A percentile compares a stretch with the other conserved stretches of the same genome.
phyloP scores from a whole-genome alignment of 805 yeast genomes.

The Hanseniaspora occidentalis region DNA sequence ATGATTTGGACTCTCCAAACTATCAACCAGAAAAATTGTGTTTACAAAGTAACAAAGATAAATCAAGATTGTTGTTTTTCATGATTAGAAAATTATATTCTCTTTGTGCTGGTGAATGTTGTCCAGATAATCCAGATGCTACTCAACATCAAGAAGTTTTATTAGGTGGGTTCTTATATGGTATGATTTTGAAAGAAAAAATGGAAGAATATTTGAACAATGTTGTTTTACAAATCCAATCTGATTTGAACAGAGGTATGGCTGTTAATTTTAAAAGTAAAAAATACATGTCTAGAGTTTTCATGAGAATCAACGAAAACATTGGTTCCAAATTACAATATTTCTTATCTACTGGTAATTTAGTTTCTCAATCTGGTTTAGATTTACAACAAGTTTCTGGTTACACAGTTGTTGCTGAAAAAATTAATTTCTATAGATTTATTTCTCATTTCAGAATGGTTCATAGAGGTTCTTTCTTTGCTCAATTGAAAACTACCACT shows the following conservation, averaged over 20 bases:
- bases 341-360: constrained; percentile 91
- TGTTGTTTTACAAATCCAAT: constrained; percentile 59
- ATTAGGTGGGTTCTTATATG: constrained; percentile 90
- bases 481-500: constrained; percentile 93
- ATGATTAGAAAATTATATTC: constrained; percentile 94
- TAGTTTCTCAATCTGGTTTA: constrained; percentile 92
- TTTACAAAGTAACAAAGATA: constrained; percentile 52
- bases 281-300: constrained; percentile 70
- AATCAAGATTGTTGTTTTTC: constrained; percentile 76
- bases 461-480: constrained; percentile 98
- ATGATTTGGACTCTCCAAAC: constrained; percentile 4
- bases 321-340: constrained; percentile 92
- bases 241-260: constrained; percentile 68
- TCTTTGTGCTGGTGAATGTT: constrained; percentile 90
- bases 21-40: background rate
- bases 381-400: constrained; percentile 98
- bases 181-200: constrained; percentile 93
- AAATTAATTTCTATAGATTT: constrained; percentile 93
- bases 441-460: constrained; percentile 99
- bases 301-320: constrained; percentile 74
- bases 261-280: constrained; percentile 76
- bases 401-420: constrained; percentile 96
- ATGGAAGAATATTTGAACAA: constrained; percentile 81
- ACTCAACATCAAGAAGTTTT: constrained; percentile 96
- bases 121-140: constrained; percentile 98